Conservation (phyloP, 352 stramenopile genomes). For the Globisporangium megalacanthum region DNA sequence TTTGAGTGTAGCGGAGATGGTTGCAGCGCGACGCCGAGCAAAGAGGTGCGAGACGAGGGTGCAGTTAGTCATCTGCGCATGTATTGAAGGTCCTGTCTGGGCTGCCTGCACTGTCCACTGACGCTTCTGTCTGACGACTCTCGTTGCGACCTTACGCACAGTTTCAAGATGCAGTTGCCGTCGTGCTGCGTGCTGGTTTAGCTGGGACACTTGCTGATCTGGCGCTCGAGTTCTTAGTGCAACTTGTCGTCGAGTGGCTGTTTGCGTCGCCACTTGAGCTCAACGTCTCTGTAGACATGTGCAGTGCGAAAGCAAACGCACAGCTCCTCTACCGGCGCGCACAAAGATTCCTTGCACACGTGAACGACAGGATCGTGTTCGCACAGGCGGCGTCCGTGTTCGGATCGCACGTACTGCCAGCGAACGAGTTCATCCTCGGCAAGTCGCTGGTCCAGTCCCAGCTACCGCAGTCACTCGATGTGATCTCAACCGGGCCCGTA, state of each 20-base stretch:
- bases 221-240: constrained; percentile 20
- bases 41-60: constrained; percentile 1
- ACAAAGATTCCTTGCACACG: constrained; percentile 30
- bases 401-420: constrained; percentile 31
- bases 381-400: constrained; percentile 23
- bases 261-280: constrained; percentile 17
- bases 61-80: too few species aligned
- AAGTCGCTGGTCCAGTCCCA: constrained; percentile 47
- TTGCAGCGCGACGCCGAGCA: constrained; percentile 14
- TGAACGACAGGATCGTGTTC: constrained; percentile 29
- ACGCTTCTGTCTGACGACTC: too few species aligned
- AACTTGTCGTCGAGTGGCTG: constrained; percentile 50
- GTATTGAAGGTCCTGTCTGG: too few species aligned
- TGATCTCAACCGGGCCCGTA: background rate
- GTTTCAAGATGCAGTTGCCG: constrained; percentile 20
- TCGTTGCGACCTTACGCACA: constrained; percentile 2
- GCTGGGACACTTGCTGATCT: constrained; percentile 27
- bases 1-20: background rate
- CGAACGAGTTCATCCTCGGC: constrained; percentile 45
- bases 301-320: background rate
- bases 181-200: constrained; percentile 35
- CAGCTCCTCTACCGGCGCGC: constrained; percentile 19
- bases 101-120: too few species aligned
- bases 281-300: background rate
- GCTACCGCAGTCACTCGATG: too few species aligned